These are phyloP conservation scores for Carex littledalei DNA, from an alignment of 176 grass and related monocot species.

Conservation along the genomic window DNA sequence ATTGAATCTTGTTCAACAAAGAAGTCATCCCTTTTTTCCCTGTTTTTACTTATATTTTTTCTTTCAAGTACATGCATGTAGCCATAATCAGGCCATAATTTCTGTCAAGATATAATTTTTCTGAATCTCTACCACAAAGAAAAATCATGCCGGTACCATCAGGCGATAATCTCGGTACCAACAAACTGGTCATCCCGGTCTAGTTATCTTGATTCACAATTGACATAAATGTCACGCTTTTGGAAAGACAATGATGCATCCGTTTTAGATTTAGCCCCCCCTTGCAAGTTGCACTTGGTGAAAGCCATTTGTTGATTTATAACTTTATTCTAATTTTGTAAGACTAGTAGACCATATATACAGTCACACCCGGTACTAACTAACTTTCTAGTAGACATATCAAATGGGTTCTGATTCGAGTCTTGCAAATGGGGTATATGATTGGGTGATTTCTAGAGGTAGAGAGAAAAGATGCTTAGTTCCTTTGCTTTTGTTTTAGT, in stretches of 20 bases:
- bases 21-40: not conserved
- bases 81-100: not conserved
- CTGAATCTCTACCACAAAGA: not conserved
- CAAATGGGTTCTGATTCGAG: conserved; percentile 31
- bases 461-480: conserved; percentile 24
- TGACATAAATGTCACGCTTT: conserved; percentile 8
- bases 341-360: conserved; percentile 5
- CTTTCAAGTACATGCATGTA: no score
- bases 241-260: conserved; percentile 12
- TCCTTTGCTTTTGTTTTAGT: conserved; percentile 25
- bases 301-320: not conserved
- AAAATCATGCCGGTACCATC: not conserved
- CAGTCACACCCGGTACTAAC: not conserved
- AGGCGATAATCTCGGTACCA: not conserved
- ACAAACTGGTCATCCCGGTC: not conserved
- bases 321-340: conserved; percentile 27
- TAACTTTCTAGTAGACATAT: conserved; percentile 13
- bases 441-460: conserved; percentile 28
- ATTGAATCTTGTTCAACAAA: conserved; percentile 9
- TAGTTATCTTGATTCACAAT: not conserved
- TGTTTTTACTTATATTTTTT: not conserved
- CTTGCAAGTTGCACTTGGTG: conserved; percentile 15
- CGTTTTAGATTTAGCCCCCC: not conserved
- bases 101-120: not conserved
- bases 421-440: conserved; percentile 22